Base-by-base conservation (phyloP, 2,329 filamentous ascomycete species). In the Onygena corvina region DNA sequence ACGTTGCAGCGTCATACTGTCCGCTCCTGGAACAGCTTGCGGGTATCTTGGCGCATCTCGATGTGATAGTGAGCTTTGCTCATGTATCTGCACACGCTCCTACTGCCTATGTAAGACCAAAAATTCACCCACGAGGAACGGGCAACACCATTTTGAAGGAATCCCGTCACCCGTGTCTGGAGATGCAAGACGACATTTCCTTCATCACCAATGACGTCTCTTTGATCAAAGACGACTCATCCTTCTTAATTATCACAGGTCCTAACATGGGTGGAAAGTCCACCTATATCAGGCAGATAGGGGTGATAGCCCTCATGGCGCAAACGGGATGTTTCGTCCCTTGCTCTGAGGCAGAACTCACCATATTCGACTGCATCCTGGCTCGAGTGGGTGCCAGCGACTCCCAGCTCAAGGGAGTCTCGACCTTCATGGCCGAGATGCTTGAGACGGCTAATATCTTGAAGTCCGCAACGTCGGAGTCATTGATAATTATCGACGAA, bases 351-450 rank as follows among this genome's bases (percentile, higher is more conserved):
- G 92, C 93, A 11, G 89, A 96, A 66, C 71, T 98, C 38, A 94
- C 86, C 12, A 88, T 98, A 51, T 98, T 95, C 64, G 92, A 98
- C 70, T 92, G 87, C 54, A 94, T 98, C 53, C 83, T 98, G 33
- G 92, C 93, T 0, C 84, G 92, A 58, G 92, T 98, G 0, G 92
- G 93, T 35, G 93, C 92, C 4, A 92, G 85, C 58, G 93, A 98
- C 68, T 94, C 86, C 4, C 92, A 96, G 66, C 82, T 98, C 54
- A 96, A 96, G 69, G 92, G 92, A 30, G 92, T 98, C 1, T 94
- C 87, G 2, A 98, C 92, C 0, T 98, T 98, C 67, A 98, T 98
- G 93, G 92, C 92, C 1, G 92, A 98, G 70, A 98, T 98, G 92
- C 77, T 98, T 18, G 92, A 98, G 66, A 98, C 92, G 1, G 88